A percentile compares a stretch with the other conserved stretches of the same genome.
phyloP scores from a whole-genome alignment of 1,284 basidiomycete genomes.

The Apiotrichum gracile region DNA sequence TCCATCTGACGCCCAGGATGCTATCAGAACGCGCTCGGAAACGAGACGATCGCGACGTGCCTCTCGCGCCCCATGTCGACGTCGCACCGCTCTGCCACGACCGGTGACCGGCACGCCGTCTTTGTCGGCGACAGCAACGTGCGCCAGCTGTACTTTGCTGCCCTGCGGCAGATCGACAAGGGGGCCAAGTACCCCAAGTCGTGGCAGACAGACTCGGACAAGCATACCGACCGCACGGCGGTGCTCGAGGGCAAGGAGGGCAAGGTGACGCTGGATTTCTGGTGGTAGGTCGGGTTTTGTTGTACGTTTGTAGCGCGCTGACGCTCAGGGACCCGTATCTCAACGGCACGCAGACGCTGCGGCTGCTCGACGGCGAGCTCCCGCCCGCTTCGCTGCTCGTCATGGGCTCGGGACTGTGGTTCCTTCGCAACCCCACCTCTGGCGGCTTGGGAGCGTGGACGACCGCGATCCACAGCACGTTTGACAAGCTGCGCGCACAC shows the following conservation, averaged over 20 bases:
- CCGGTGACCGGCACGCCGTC: constrained; percentile 49
- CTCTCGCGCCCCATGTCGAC: constrained; percentile 18
- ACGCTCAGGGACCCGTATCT: constrained; percentile 53
- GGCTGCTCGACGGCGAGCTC: constrained; percentile 36
- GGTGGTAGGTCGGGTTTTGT: constrained; percentile 62
- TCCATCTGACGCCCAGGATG: constrained; percentile 23
- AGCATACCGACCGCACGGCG: constrained; percentile 59
- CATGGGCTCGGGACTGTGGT: constrained; percentile 80
- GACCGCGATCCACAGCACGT: constrained; percentile 59
- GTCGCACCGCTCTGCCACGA: neutral
- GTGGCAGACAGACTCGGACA: constrained; percentile 50
- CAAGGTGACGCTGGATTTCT: constrained; percentile 57
- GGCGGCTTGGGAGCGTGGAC: constrained; percentile 74
- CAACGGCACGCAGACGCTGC: constrained; percentile 57
- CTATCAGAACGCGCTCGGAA: constrained; percentile 19
- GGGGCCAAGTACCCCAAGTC: constrained; percentile 15
- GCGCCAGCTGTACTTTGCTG: constrained; percentile 69
- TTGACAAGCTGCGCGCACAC: constrained; percentile 51
- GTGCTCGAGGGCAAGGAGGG: constrained; percentile 16
- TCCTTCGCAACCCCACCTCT: constrained; percentile 65
- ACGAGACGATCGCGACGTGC: constrained; percentile 20
- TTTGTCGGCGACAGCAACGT: constrained; percentile 85
- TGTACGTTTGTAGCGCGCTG: constrained; percentile 47
- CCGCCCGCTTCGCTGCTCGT: constrained; percentile 61
- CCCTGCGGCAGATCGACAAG: constrained; percentile 52